Base-by-base conservation (phyloP, 2,329 filamentous ascomycete species). In the Phaeophleospora eucalypticola region DNA sequence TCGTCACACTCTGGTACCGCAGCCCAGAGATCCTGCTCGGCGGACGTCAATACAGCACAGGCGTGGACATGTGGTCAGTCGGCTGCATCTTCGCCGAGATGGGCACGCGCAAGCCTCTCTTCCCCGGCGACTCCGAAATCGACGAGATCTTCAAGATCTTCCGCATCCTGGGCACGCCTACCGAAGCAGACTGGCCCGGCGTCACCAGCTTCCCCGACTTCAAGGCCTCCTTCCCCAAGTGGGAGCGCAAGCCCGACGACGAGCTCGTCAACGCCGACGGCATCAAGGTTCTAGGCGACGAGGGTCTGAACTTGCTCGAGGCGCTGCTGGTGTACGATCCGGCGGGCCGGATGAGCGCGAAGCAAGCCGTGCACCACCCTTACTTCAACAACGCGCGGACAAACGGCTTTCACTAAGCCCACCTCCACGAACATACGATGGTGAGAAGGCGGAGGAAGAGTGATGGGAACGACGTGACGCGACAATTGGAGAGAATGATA, bases 101-200 rank as follows among this genome's bases (percentile, higher is more conserved):
- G 90, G 94, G 88, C 71, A 95, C 89, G 1, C 82, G 88, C 62
- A 95, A 94, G 71, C 89, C 89, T 4, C 76, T 95, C 36, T 95
- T 95, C 75, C 89, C 89, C 10, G 89, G 89, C 48, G 89, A 95
- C 66, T 93, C 87, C 4, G 88, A 94, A 66, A 94, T 94, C 69
- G 88, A 94, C 63, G 88, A 94, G 70, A 94, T 94, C 64, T 94
- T 94, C 78, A 93, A 91, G 73, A 94, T 85, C 66, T 95, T 95
- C 83, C 81, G 68, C 33, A 52, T 89, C 29, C 80, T 95, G 33
- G 89, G 89, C 56, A 95, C 90, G 3, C 89, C 89, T 3, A 81
- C 82, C 44, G 89, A 95, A 65, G 76, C 81, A 6, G 77, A 82
- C 48, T 95, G 89, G 89, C 89, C 89, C 24, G 89, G 89, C 51